Evolutionary conservation across 2,329 filamentous ascomycete genomes (phyloP).

Genomic region (Tolypocladium paradoxum): DNA sequence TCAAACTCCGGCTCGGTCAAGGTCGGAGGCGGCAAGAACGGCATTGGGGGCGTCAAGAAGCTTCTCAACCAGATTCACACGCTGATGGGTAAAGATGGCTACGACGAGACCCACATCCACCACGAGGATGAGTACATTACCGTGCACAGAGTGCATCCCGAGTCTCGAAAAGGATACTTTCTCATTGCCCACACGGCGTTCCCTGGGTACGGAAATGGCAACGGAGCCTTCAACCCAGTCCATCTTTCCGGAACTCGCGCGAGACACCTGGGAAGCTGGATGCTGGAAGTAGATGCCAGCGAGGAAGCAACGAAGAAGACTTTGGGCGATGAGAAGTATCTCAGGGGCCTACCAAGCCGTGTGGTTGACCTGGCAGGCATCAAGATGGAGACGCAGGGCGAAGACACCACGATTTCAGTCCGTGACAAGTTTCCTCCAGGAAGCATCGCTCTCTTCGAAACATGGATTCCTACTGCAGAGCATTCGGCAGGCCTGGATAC

Average conservation of each 20-base stretch:
- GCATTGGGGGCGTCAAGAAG: slow-evolving; percentile 85
- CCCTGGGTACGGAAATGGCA: slow-evolving; percentile 77
- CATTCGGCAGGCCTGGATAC: slow-evolving; percentile 75
- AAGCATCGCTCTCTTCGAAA: slow-evolving; percentile 91
- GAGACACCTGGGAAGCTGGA: slow-evolving; percentile 82
- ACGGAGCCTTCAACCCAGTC: slow-evolving; percentile 69
- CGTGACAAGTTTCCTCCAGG: slow-evolving; percentile 81
- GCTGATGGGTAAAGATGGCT: slow-evolving; percentile 89
- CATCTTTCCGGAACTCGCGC: slow-evolving; percentile 75
- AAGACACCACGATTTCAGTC: slow-evolving; percentile 70
- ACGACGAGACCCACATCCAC: slow-evolving; percentile 91
- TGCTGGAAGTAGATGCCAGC: slow-evolving; percentile 74
- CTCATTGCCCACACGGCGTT: slow-evolving; percentile 94
- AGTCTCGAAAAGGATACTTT: slow-evolving; percentile 88
- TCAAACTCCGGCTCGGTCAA: slow-evolving; percentile 51
- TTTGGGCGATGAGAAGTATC: slow-evolving; percentile 55
- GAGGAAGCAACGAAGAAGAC: slow-evolving; percentile 56
- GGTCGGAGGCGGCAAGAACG: slow-evolving; percentile 60
- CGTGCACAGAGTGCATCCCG: slow-evolving; percentile 86
- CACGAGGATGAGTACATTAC: slow-evolving; percentile 96
- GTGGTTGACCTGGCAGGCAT: slow-evolving; percentile 67
- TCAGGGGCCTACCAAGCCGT: slow-evolving; percentile 76
- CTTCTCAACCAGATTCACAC: slow-evolving; percentile 90
- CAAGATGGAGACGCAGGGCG: slow-evolving; percentile 57
- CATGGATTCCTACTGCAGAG: slow-evolving; percentile 83